Percentiles rank a stretch among this genome's conserved stretches.
phyloP scores from a whole-genome alignment of 495 filamentous ascomycete genomes.

The Letharia columbiana region DNA sequence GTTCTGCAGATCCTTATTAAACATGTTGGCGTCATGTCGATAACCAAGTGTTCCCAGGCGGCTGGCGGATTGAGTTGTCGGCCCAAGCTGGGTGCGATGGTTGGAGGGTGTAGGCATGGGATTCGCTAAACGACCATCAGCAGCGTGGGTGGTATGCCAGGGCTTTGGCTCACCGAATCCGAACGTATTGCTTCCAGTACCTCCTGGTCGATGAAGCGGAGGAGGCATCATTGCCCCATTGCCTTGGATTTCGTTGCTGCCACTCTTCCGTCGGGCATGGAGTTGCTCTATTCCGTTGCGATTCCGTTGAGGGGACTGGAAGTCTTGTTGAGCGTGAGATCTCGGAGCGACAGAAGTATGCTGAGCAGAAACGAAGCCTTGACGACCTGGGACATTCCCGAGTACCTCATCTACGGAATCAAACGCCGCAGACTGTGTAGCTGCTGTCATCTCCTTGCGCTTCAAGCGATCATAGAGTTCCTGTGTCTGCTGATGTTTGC shows the following conservation, averaged over 20 bases:
- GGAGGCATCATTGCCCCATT: slow-evolving; percentile 34
- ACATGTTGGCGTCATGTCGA: slow-evolving; percentile 14
- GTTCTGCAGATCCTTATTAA: slow-evolving; percentile 19
- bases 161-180: slow-evolving; percentile 4
- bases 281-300: slow-evolving; percentile 36
- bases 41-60: slow-evolving; percentile 2
- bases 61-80: slow-evolving; percentile 15
- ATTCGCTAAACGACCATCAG: slow-evolving; percentile 10
- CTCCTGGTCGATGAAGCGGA: slow-evolving; percentile 16
- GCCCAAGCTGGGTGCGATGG: slow-evolving; percentile 26
- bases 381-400: slow-evolving; percentile 23
- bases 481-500: slow-evolving; percentile 66
- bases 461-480: slow-evolving; percentile 82
- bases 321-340: slow-evolving; percentile 26
- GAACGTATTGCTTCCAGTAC: slow-evolving; percentile 9
- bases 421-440: slow-evolving; percentile 61
- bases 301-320: slow-evolving; percentile 27
- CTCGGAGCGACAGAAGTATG: slow-evolving; percentile 20
- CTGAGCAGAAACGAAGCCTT: slow-evolving; percentile 15
- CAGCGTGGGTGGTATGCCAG: background rate
- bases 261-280: slow-evolving; percentile 41
- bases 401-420: slow-evolving; percentile 50
- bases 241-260: slow-evolving; percentile 25
- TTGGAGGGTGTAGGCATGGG: slow-evolving; percentile 22
- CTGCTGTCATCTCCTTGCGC: slow-evolving; percentile 56